Percentiles rank a stretch among this genome's conserved stretches.
These are phyloP conservation scores for Solanum chmielewskii DNA, from an alignment of 257 asterid species.

Conservation along the genomic window DNA sequence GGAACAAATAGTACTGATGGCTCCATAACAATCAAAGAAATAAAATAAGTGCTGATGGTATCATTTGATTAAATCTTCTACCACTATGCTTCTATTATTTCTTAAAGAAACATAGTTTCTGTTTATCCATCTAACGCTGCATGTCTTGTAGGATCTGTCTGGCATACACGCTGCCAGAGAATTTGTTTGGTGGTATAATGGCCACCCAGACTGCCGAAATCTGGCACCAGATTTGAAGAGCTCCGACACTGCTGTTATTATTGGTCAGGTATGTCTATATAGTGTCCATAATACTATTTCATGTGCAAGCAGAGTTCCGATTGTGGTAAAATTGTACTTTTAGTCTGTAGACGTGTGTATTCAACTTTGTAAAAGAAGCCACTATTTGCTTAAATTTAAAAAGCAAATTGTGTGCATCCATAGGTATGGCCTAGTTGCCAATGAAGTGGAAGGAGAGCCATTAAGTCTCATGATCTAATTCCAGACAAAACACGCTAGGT, in stretches of 20 bases:
- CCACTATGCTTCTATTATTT: not conserved
- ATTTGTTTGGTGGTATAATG: conserved; percentile 98
- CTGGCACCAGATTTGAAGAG: conserved; percentile 69
- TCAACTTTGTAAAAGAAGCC: not conserved
- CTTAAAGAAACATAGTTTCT: not conserved
- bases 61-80: not conserved
- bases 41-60: not conserved
- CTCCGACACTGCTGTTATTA: conserved; percentile 75
- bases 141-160: conserved; percentile 32
- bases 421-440: not conserved
- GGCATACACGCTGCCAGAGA: conserved; percentile 82
- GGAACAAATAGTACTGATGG: not conserved
- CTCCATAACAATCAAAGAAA: not conserved
- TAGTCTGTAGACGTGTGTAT: not conserved
- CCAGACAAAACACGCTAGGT: not conserved
- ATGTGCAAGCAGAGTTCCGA: not conserved
- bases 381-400: not conserved
- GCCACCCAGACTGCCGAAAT: conserved; percentile 76
- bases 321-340: not conserved
- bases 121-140: not conserved
- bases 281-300: not conserved
- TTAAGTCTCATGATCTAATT: not conserved
- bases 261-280: conserved; percentile 58
- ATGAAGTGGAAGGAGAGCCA: not conserved
- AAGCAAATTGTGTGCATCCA: not conserved